Base-by-base conservation (phyloP, 2,329 filamentous ascomycete species). In the Pseudocercospora cruenta region DNA sequence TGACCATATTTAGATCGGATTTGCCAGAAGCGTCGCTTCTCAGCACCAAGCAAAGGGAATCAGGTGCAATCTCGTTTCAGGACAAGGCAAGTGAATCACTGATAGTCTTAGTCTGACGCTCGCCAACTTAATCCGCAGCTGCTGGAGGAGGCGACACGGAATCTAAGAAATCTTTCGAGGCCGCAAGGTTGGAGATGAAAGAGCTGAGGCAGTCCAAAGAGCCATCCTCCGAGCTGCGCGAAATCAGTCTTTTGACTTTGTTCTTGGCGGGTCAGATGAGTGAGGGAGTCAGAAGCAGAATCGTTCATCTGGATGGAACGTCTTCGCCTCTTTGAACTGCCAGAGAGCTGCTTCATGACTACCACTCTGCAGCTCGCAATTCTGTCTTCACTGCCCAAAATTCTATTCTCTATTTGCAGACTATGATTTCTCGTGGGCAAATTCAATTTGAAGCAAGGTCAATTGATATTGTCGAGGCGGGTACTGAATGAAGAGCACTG, bases 181-280 rank as follows among this genome's bases (percentile, higher is more conserved):
- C 68, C 26, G 69, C 70, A 3, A 66, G 67, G 57, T 31, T 19
- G n/a, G 58, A 71, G 33, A 71, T 72, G 69, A 63, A 57, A 4
- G 66, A 63, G n/a, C 63, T 72, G 4, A 61, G 58, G 9, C 53
- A 61, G n/a, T 47, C 65, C 0, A 62, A 62, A 33, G 51, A 65
- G 39, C 53, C 64, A 26, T 63, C 67, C 12, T 31, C 62, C 31
- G 59, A 58, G 33, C 39, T 71, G 21, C 69, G 70, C 36, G 65
- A 72, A n/a, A 39, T 71, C 9, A 67, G 53, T 12, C 68, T 69
- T 49, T 36, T 72, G 19, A 53, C 63, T 2, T 53, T 71, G 19
- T 72, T 70, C 28, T 45, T 72, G 28, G 70, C 69, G 1, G 62
- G 70, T 4, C 62, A 67, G 24, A 71, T 72, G 70, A 65, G 70